Evolutionary conservation across 1,139 yeast genomes (phyloP), one percentile per base, ranked within the genome.

Genomic region (Suhomyces coccinellae): DNA sequence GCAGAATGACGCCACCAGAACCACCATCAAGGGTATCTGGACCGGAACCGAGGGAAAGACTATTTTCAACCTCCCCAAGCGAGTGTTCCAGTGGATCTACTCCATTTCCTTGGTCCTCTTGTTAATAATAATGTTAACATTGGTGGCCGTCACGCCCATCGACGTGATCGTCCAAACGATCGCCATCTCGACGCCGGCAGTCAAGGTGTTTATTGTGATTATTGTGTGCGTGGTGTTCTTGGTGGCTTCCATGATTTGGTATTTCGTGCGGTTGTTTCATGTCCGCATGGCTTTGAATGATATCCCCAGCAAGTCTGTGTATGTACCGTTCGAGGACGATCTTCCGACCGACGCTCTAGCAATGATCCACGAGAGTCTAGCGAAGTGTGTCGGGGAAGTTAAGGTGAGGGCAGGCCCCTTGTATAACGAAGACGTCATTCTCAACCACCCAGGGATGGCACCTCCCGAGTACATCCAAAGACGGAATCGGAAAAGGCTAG

Each of bases 171-270:
- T 80, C 1, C 91, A 85, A 62, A 82, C 91, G 2, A 62, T 77
- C 1, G 69, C 76, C 35, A 66, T 80, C 2, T 67, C 78, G 16
- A 79, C 79, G 46, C 80, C 79, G 51, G 82, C 77, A 10, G 66
- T 87, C 63, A 85, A 87, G 59, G 78, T 86, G 14, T 83, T 87
- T 52, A 85, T 87, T 52, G 90, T 90, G 30, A 82, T 87, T 16
- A 80, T 82, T 40, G 89, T 86, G 9, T 78, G 88, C 56, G 88
- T 82, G 5, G 67, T 81, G 4, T 82, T 86, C 50, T 67, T 81
- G 1, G 52, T 84, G 0, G 59, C 77, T 8, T 67, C 81, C 11
- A 53, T 80, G 6, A 50, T 80, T 2, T 62, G 87, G 17, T 75
- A 74, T 55, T 65, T 73, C 45, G 60, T 69, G 51, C 62, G 97